Percentiles rank a stretch among this genome's conserved stretches.
These are phyloP conservation scores for Lentinula lateritia DNA, from an alignment of 768 basidiomycete species.

Conservation along the genomic window DNA sequence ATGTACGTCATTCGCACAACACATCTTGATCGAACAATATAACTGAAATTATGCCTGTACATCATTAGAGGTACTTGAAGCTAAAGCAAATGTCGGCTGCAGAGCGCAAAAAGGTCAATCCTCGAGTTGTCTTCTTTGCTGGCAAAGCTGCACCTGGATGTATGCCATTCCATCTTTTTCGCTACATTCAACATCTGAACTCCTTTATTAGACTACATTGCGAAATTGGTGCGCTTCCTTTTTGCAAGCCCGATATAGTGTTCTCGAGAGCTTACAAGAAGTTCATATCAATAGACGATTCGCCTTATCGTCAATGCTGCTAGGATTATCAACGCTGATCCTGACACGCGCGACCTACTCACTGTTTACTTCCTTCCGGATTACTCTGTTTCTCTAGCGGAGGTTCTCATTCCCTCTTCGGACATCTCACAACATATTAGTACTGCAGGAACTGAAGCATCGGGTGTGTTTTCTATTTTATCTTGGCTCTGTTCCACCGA, in stretches of 20 bases:
- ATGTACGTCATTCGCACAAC: constrained; percentile 43
- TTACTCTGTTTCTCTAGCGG: constrained; percentile 82
- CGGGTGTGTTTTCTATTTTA: constrained; percentile 26
- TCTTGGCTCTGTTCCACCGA: neutral
- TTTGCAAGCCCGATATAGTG: neutral
- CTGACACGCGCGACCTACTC: constrained; percentile 83
- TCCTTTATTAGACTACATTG: constrained; percentile 65
- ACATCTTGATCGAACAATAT: neutral
- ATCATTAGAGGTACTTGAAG: constrained; percentile 63
- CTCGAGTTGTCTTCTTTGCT: constrained; percentile 93
- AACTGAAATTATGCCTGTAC: neutral
- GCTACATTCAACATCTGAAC: neutral
- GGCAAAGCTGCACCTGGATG: constrained; percentile 96
- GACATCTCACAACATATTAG: constrained; percentile 97
- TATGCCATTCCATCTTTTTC: constrained; percentile 28
- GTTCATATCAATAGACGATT: constrained; percentile 52
- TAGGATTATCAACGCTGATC: constrained; percentile 73
- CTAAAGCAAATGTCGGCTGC: constrained; percentile 75
- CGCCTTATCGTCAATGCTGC: constrained; percentile 92
- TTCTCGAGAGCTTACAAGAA: neutral
- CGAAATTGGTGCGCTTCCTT: constrained; percentile 61
- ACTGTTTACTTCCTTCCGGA: constrained; percentile 94
- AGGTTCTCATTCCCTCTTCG: constrained; percentile 84
- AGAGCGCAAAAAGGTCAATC: constrained; percentile 77
- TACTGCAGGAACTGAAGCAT: constrained; percentile 92